phyloP scores from a whole-genome alignment of 2,329 filamentous ascomycete species.

The Aspergillus texensis region DNA sequence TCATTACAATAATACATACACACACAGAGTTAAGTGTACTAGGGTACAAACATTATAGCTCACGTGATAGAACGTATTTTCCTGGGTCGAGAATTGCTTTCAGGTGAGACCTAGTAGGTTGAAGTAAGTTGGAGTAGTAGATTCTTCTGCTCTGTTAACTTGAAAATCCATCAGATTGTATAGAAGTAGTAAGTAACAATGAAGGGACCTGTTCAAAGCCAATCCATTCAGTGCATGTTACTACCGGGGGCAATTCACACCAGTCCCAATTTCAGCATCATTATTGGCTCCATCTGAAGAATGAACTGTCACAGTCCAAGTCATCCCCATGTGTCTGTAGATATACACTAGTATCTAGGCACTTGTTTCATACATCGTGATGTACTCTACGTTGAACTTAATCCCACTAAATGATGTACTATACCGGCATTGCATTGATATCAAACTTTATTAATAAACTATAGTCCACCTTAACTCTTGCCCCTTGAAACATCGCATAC shows the following conservation, averaged over 20 bases:
- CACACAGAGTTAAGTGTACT: no score
- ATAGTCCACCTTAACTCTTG: slow-evolving; percentile 3
- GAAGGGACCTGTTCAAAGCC: background rate
- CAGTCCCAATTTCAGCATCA: background rate
- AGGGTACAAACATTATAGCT: no score
- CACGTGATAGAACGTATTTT: no score
- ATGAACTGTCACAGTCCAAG: background rate
- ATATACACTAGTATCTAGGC: background rate
- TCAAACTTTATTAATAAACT: slow-evolving; percentile 1
- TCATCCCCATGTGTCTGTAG: background rate
- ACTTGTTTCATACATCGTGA: background rate
- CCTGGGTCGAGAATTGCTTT: no score
- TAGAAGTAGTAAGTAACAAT: background rate
- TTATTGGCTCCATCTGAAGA: background rate
- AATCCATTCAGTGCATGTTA: background rate
- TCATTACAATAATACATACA: no score
- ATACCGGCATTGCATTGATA: background rate
- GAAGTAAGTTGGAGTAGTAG: no score
- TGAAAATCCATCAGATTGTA: background rate
- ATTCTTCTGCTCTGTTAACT: no score
- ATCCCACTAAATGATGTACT: background rate
- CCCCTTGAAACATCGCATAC: background rate
- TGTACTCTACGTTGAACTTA: background rate
- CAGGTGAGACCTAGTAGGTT: no score
- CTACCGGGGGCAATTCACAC: background rate